A percentile compares a stretch with the other conserved stretches of the same genome.
Evolutionary conservation across 139 green algal genomes (phyloP).

Genomic region (Coccomyxa sp.): DNA sequence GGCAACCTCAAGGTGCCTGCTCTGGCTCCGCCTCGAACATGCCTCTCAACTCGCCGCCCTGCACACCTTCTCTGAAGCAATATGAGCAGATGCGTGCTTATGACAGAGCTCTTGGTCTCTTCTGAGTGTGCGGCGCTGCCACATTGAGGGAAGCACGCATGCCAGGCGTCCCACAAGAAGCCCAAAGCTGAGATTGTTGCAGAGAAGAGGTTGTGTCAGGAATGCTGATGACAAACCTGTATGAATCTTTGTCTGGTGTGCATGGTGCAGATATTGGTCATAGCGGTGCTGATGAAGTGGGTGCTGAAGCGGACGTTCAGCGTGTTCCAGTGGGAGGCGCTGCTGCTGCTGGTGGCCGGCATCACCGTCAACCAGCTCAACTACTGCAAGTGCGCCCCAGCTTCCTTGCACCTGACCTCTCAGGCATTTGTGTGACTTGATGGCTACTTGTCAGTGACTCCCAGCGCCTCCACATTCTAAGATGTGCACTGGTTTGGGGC

Average conservation of each 20-base stretch:
- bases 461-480: too few species aligned
- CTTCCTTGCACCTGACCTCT: background rate
- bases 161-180: too few species aligned
- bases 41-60: background rate
- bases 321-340: slow-evolving; percentile 88
- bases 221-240: background rate
- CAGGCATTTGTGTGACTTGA: too few species aligned
- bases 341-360: slow-evolving; percentile 89
- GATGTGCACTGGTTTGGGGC: too few species aligned
- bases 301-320: slow-evolving; percentile 80
- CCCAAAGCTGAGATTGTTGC: too few species aligned
- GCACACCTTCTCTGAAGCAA: background rate
- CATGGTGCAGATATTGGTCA: slow-evolving; percentile 60
- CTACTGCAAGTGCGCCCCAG: slow-evolving; percentile 20
- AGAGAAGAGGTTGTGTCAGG: background rate
- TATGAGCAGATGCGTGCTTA: too few species aligned
- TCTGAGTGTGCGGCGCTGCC: too few species aligned
- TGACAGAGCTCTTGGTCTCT: too few species aligned
- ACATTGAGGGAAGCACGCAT: too few species aligned
- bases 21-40: background rate
- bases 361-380: slow-evolving; percentile 96
- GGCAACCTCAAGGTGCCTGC: slow-evolving; percentile 85
- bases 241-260: background rate
- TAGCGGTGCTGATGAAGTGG: slow-evolving; percentile 85
- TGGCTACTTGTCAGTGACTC: too few species aligned